These are phyloP conservation scores for Eucalyptus pumila DNA, from an alignment of 345 rosid genomes.

Conservation along the genomic window DNA sequence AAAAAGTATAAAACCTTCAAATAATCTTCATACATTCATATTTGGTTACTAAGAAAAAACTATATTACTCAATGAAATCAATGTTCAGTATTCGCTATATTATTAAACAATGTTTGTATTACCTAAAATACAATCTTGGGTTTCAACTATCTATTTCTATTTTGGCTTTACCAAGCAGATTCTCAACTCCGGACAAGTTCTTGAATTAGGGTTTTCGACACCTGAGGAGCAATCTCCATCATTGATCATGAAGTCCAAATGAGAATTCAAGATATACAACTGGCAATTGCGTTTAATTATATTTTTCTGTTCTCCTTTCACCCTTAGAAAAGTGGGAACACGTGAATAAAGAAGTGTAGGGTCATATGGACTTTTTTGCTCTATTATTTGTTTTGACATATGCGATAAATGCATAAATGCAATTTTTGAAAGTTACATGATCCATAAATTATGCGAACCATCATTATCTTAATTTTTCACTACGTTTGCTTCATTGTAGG, in stretches of 20 bases:
- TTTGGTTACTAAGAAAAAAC: neutral
- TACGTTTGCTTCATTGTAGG: neutral
- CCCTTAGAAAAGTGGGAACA: neutral
- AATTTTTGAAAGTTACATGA: neutral
- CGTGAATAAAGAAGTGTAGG: too few relatives aligned
- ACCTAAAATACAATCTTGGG: too few relatives aligned
- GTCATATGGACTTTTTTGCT: neutral
- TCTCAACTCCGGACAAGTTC: neutral
- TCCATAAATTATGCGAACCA: neutral
- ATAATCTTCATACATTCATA: neutral
- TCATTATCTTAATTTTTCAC: neutral
- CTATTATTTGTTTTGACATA: neutral
- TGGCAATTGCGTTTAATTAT: too few relatives aligned
- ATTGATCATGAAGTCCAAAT: neutral
- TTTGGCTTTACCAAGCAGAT: too few relatives aligned
- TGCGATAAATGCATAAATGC: accelerated
- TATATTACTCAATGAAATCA: too few relatives aligned
- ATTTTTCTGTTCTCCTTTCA: too few relatives aligned
- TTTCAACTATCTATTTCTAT: neutral
- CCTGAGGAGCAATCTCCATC: neutral
- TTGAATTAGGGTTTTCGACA: neutral
- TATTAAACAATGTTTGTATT: too few relatives aligned
- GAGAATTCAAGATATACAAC: neutral
- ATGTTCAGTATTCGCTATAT: neutral
- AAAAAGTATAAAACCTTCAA: too few relatives aligned